These are phyloP conservation scores for Pittosporum tobira DNA, from an alignment of 129 eudicot species.

Conservation along the genomic window DNA sequence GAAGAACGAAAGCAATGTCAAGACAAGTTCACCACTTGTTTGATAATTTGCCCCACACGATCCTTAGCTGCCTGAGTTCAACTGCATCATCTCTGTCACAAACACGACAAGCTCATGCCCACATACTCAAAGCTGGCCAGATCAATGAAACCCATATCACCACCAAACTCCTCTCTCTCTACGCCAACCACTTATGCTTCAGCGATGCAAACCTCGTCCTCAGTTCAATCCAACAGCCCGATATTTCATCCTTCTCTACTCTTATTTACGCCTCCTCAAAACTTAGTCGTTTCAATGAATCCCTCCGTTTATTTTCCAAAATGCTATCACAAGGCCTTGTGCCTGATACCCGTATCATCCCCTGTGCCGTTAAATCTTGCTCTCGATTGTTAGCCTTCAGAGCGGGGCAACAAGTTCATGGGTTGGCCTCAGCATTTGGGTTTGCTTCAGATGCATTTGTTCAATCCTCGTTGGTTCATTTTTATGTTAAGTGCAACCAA, in stretches of 20 bases:
- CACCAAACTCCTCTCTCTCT: conserved; percentile 55
- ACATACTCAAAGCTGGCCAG: conserved; percentile 42
- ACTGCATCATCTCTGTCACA: conserved; percentile 37
- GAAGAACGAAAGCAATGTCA: conserved; percentile 14
- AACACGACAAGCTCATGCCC: conserved; percentile 54
- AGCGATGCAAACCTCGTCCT: conserved; percentile 33
- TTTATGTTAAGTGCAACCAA: conserved; percentile 44
- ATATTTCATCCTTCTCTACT: conserved; percentile 40
- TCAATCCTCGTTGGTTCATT: conserved; percentile 50
- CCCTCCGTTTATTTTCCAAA: conserved; percentile 28
- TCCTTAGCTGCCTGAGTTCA: conserved; percentile 17
- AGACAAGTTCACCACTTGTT: conserved; percentile 23
- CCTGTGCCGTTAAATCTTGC: conserved; percentile 49
- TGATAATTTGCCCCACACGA: conserved; percentile 13
- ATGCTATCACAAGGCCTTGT: conserved; percentile 25
- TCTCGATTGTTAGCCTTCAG: conserved; percentile 19
- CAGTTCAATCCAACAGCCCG: conserved; percentile 30
- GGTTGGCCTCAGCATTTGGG: conserved; percentile 46
- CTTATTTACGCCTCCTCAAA: conserved; percentile 52
- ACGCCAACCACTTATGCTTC: conserved; percentile 42
- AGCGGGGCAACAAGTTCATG: conserved; percentile 56
- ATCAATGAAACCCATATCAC: conserved; percentile 24
- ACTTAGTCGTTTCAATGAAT: conserved; percentile 8
- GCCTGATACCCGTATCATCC: conserved; percentile 50
- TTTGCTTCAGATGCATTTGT: conserved; percentile 42